Evolutionary conservation across 2,329 filamentous ascomycete species (phyloP).

Genomic region (Mollisia scopiformis): DNA sequence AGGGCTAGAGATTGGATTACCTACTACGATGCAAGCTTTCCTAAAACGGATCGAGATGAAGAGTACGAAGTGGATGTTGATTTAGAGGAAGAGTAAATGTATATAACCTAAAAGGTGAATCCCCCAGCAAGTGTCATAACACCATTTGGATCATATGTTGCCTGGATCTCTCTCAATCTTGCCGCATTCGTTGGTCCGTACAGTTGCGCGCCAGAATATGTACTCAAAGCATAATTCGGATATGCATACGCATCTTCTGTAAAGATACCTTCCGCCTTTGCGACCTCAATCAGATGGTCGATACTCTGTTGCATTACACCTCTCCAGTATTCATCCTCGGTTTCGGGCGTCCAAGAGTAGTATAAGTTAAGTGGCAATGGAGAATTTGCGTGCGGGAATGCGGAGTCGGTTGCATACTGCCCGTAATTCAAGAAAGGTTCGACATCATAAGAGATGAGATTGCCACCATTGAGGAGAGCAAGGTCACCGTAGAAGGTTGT

Average conservation of each 20-base stretch:
- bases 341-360: slow-evolving; percentile 29
- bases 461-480: slow-evolving; percentile 22
- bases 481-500: slow-evolving; percentile 23
- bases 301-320: slow-evolving; percentile 28
- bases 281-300: slow-evolving; percentile 32
- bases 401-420: slow-evolving; percentile 34
- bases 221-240: slow-evolving; percentile 14
- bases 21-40: slow-evolving; percentile 2
- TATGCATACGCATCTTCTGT: slow-evolving; percentile 5
- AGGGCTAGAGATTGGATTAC: slow-evolving; percentile 10
- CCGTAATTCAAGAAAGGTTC: slow-evolving; percentile 38
- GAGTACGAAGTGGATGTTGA: not conserved
- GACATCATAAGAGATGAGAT: slow-evolving; percentile 32
- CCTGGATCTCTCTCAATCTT: slow-evolving; percentile 26
- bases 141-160: slow-evolving; percentile 29
- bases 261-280: slow-evolving; percentile 35
- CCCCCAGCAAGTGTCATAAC: slow-evolving; percentile 33
- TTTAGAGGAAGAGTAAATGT: not conserved
- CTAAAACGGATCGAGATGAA: not conserved
- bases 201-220: slow-evolving; percentile 23
- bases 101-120: slow-evolving; percentile 18
- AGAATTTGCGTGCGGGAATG: slow-evolving; percentile 36
- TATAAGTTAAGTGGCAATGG: slow-evolving; percentile 33
- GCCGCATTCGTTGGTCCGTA: slow-evolving; percentile 40
- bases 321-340: slow-evolving; percentile 36